Percentiles rank a stretch among this genome's conserved stretches.
Evolutionary conservation across 345 rosid genomes (phyloP).

Genomic region (Diplotaxis tenuifolia): DNA sequence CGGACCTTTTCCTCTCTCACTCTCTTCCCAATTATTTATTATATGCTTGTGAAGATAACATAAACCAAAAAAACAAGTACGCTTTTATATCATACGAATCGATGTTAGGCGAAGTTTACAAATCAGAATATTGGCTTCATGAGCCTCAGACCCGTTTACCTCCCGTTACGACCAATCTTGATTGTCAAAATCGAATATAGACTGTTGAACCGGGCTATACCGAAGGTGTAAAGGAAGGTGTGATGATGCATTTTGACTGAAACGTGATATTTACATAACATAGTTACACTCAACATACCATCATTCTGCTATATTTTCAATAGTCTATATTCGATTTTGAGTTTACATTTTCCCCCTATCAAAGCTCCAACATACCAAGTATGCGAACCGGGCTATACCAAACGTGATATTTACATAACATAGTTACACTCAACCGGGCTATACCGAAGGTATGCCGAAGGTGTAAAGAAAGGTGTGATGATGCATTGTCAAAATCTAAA

Average conservation of each 20-base stretch:
- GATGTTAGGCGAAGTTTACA: background rate
- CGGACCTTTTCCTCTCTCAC: background rate
- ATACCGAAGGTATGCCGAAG: no score
- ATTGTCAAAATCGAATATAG: background rate
- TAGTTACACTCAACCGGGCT: no score
- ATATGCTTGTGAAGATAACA: background rate
- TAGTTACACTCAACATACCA: no score
- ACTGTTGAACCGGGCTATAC: background rate
- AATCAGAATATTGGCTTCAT: background rate
- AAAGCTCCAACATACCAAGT: no score
- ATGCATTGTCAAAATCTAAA: no score
- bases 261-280: constrained; percentile 31
- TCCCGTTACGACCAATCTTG: background rate
- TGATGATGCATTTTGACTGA: background rate
- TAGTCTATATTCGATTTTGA: no score
- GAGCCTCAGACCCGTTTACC: background rate
- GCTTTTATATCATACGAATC: background rate
- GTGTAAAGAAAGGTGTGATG: no score
- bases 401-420: no score
- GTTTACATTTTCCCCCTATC: no score
- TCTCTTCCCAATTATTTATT: background rate
- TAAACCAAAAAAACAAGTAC: background rate
- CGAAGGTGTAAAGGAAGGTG: background rate
- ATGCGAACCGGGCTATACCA: no score
- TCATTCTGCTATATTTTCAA: no score